phyloP scores from a whole-genome alignment of 108 stramenopile genomes.

The Skeletonema grethae region DNA sequence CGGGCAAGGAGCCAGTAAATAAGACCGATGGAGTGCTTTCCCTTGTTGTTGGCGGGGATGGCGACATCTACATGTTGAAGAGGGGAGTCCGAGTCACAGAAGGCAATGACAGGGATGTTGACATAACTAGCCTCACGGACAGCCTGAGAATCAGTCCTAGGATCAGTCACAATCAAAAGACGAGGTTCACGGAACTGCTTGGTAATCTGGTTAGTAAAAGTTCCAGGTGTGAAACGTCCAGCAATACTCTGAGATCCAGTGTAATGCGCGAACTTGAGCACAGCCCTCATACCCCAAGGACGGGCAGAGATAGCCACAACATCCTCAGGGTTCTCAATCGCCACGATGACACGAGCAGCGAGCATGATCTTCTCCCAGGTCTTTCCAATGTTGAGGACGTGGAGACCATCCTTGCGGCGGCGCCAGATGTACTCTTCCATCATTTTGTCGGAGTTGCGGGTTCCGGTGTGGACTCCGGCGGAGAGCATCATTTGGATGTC shows the following conservation, averaged over 20 bases:
- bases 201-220: conserved; percentile 99
- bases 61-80: conserved; percentile 98
- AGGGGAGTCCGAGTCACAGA: conserved; percentile 99
- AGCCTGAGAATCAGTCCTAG: conserved; percentile 96
- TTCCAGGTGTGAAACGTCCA: conserved; percentile 99
- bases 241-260: conserved; percentile 98
- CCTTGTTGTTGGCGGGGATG: conserved; percentile 99
- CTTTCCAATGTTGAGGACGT: conserved; percentile 99
- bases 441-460: conserved; percentile 93
- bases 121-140: conserved; percentile 98
- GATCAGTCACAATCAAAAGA: conserved; percentile 98
- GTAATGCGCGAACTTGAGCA: conserved; percentile 99
- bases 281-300: conserved; percentile 99
- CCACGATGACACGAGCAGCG: conserved; percentile 98
- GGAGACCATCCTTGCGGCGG: conserved; percentile 96
- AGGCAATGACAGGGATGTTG: conserved; percentile 98
- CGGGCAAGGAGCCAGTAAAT: conserved; percentile 99
- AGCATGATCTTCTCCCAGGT: conserved; percentile 99
- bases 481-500: conserved; percentile 99
- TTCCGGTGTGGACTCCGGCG: conserved; percentile 99
- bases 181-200: conserved; percentile 99
- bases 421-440: conserved; percentile 99
- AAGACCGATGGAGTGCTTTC: conserved; percentile 98
- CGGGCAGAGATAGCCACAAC: conserved; percentile 99
- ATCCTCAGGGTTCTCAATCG: conserved; percentile 99